phyloP scores from a whole-genome alignment of 306 rosid genomes.

The Quercus mongolica region DNA sequence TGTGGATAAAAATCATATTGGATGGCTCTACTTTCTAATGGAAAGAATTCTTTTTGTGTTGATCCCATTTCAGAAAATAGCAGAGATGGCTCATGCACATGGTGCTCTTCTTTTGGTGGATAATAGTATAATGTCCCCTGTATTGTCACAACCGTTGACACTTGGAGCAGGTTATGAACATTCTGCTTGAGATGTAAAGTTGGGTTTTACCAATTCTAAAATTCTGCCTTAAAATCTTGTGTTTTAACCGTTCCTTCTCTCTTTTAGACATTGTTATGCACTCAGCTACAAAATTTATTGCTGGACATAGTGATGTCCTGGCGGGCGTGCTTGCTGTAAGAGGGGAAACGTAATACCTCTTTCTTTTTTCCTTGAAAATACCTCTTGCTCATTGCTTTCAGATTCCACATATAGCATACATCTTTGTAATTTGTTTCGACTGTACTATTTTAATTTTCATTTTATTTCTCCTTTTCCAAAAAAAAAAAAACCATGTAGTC shows the following conservation, averaged over 20 bases:
- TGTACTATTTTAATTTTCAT: background rate
- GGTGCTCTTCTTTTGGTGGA: conserved; percentile 83
- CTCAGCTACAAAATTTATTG: conserved; percentile 90
- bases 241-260: conserved; percentile 17
- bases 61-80: conserved; percentile 62
- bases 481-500: background rate
- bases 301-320: conserved; percentile 89
- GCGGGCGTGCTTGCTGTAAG: conserved; percentile 92
- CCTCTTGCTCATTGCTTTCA: conserved; percentile 25
- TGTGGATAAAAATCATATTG: background rate
- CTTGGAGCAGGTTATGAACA: conserved; percentile 82
- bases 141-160: conserved; percentile 78
- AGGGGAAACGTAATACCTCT: conserved; percentile 64
- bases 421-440: background rate
- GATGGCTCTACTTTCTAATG: conserved; percentile 5
- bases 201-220: conserved; percentile 2
- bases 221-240: background rate
- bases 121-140: conserved; percentile 94
- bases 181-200: background rate
- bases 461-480: background rate
- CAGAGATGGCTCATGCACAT: conserved; percentile 69
- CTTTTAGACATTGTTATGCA: conserved; percentile 80
- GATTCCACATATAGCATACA: conserved; percentile 1
- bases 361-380: background rate
- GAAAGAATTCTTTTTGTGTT: background rate